Evolutionary conservation across 2,329 filamentous ascomycete species (phyloP).

Genomic region (Botrytis pseudocinerea): DNA sequence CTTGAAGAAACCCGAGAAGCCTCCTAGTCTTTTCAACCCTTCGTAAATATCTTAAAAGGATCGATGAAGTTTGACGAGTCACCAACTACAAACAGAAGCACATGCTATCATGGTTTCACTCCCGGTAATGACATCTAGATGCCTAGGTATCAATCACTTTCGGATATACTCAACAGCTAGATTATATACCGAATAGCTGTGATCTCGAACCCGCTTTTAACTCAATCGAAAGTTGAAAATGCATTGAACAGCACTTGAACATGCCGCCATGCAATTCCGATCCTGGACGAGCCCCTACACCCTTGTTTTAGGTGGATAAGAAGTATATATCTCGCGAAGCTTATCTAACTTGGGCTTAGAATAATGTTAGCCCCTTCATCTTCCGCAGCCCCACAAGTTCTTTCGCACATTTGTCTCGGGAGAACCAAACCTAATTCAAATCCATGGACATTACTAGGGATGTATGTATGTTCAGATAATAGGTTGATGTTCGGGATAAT

Average conservation of each 20-base stretch:
- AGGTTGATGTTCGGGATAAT: conserved; percentile 4
- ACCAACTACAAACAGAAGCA: neutral
- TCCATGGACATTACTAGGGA: neutral
- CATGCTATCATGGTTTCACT: neutral
- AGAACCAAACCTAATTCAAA: conserved; percentile 10
- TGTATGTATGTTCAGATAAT: neutral
- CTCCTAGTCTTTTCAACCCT: neutral
- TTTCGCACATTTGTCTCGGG: conserved; percentile 11
- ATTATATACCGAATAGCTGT: neutral
- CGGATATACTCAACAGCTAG: conserved; percentile 4
- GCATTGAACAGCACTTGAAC: conserved; percentile 18
- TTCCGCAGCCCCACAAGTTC: conserved; percentile 19
- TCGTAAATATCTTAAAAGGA: neutral
- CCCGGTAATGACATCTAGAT: neutral
- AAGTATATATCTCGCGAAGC: neutral
- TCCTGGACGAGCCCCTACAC: conserved; percentile 1
- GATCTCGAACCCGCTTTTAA: conserved; percentile 16
- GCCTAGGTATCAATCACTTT: neutral
- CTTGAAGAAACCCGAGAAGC: neutral
- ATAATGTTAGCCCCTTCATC: conserved; percentile 2
- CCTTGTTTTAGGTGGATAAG: neutral
- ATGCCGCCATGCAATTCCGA: conserved; percentile 19
- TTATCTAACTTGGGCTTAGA: conserved; percentile 14
- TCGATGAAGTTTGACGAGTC: neutral
- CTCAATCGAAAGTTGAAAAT: conserved; percentile 15